Evolutionary conservation across 805 yeast species (phyloP).

Genomic region (Danielia reshetovae): DNA sequence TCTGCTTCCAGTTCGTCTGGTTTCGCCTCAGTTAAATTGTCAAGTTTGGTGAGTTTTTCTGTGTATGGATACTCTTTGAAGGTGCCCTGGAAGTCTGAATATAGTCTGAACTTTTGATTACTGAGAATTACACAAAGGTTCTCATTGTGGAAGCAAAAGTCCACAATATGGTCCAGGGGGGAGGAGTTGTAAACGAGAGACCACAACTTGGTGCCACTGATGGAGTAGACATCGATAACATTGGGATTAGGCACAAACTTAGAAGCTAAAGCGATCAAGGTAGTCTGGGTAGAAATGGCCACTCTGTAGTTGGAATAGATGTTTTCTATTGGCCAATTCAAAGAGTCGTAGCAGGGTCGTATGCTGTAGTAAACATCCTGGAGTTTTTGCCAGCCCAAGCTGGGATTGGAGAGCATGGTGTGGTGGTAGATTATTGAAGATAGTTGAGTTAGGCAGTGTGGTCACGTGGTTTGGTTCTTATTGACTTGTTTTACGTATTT

Average conservation of each 20-base stretch:
- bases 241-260: slow-evolving; percentile 32
- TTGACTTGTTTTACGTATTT: too few species aligned
- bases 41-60: slow-evolving; percentile 12
- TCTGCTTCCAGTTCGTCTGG: neutral
- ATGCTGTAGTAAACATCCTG: slow-evolving; percentile 65
- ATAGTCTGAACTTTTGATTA: slow-evolving; percentile 51
- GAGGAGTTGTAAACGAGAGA: slow-evolving; percentile 35
- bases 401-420: slow-evolving; percentile 31
- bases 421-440: neutral
- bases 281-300: slow-evolving; percentile 48
- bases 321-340: slow-evolving; percentile 47
- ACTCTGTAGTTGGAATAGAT: slow-evolving; percentile 39
- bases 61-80: slow-evolving; percentile 48
- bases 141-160: slow-evolving; percentile 49
- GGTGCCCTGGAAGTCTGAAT: slow-evolving; percentile 63
- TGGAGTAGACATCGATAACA: slow-evolving; percentile 33
- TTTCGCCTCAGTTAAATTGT: neutral
- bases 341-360: slow-evolving; percentile 49
- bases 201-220: slow-evolving; percentile 34
- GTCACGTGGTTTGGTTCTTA: too few species aligned
- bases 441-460: too few species aligned
- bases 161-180: slow-evolving; percentile 51
- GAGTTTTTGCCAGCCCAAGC: slow-evolving; percentile 73
- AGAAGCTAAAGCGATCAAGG: slow-evolving; percentile 52
- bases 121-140: slow-evolving; percentile 53